Evolutionary conservation across 345 rosid species (phyloP).

Genomic region (Luvunga scandens): DNA sequence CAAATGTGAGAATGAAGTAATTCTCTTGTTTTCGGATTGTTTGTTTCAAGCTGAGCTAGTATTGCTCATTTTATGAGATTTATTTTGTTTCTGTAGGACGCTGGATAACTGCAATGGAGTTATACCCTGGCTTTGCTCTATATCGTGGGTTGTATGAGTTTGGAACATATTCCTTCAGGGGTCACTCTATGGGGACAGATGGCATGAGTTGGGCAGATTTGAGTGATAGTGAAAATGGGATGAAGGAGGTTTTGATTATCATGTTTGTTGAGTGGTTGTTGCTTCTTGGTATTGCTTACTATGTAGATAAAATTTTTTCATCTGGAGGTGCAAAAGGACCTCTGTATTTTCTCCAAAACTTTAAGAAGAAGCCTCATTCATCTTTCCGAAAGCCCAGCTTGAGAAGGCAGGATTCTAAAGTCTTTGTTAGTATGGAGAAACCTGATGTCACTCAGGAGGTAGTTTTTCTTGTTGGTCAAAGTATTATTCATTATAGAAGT

Average conservation of each 20-base stretch:
- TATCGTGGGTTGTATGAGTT: slow-evolving; percentile 90
- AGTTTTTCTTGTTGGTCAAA: slow-evolving; percentile 10
- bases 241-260: slow-evolving; percentile 60
- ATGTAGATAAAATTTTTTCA: slow-evolving; percentile 57
- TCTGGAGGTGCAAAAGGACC: slow-evolving; percentile 54
- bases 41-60: slow-evolving; percentile 2
- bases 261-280: slow-evolving; percentile 72
- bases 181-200: slow-evolving; percentile 44
- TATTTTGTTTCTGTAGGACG: slow-evolving; percentile 43
- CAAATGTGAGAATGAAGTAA: not conserved
- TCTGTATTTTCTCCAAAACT: slow-evolving; percentile 42
- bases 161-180: slow-evolving; percentile 47
- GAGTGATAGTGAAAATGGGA: slow-evolving; percentile 51
- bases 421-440: slow-evolving; percentile 68
- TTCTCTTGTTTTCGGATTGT: not conserved
- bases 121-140: slow-evolving; percentile 83
- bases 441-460: slow-evolving; percentile 85
- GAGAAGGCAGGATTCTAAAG: slow-evolving; percentile 55
- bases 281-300: slow-evolving; percentile 60
- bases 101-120: slow-evolving; percentile 67
- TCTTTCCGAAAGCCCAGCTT: slow-evolving; percentile 53
- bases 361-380: slow-evolving; percentile 32
- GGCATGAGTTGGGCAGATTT: slow-evolving; percentile 79
- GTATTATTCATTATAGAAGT: not conserved
- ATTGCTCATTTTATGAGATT: not conserved